Conservation (phyloP, 129 eudicot genomes). For the Lactuca sativa region DNA sequence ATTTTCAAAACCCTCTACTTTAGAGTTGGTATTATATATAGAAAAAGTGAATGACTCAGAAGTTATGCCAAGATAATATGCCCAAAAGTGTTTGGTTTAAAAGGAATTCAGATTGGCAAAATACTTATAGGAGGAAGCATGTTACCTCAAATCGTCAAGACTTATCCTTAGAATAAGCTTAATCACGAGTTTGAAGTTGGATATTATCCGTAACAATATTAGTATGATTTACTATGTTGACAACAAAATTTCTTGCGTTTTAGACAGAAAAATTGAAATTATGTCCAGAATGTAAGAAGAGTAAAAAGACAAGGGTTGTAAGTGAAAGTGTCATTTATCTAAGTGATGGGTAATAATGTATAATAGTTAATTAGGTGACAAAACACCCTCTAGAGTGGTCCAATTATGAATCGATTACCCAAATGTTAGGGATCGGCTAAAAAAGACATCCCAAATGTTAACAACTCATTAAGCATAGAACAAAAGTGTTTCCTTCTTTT, state of each 20-base stretch:
- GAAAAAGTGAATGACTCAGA: neutral
- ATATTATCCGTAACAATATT: neutral
- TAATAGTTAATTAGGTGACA: slow-evolving; percentile 17
- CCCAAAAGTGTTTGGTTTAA: slow-evolving; percentile 6
- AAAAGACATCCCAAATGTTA: slow-evolving; percentile 21
- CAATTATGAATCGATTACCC: slow-evolving; percentile 23
- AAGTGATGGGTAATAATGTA: neutral
- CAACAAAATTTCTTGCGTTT: neutral
- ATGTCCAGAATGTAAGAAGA: slow-evolving; percentile 6
- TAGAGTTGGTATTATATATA: neutral
- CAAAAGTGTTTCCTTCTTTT: slow-evolving; percentile 23
- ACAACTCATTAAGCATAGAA: slow-evolving; percentile 5
- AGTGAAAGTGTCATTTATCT: neutral
- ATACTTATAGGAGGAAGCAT: neutral
- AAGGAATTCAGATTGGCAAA: neutral
- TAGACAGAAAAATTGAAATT: neutral
- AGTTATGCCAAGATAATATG: neutral
- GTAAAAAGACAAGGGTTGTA: slow-evolving; percentile 16
- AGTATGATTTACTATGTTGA: neutral
- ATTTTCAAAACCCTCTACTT: neutral
- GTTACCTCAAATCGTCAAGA: slow-evolving; percentile 6
- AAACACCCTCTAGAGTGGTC: slow-evolving; percentile 29
- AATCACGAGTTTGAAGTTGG: neutral
- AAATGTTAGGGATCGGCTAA: too few relatives aligned
- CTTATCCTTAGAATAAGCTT: neutral